phyloP scores from a whole-genome alignment of 169 alveolate species.

The Eimeria praecox region DNA sequence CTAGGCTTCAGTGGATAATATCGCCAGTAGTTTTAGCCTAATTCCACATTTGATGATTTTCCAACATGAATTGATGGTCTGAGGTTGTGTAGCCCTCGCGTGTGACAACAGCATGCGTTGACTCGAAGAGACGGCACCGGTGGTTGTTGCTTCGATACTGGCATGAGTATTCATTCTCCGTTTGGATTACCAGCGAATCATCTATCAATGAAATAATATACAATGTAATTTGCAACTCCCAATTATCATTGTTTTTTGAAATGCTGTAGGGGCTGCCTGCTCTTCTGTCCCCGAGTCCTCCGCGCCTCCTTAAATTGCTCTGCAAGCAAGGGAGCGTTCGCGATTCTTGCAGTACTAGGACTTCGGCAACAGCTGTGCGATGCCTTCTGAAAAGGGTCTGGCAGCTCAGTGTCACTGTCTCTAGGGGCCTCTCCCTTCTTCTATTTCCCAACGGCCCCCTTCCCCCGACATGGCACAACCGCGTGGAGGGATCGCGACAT shows the following conservation, averaged over 20 bases:
- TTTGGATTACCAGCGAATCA: background rate
- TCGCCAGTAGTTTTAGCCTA: background rate
- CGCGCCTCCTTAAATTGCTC: background rate
- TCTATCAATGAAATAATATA: background rate
- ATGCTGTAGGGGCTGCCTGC: background rate
- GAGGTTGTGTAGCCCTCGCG: background rate
- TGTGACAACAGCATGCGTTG: background rate
- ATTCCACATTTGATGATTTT: background rate
- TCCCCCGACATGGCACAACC: background rate
- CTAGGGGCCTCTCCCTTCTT: background rate
- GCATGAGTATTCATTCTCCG: constrained; percentile 8
- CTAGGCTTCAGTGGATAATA: background rate
- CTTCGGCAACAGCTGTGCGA: background rate
- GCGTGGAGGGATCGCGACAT: background rate
- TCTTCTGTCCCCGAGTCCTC: background rate
- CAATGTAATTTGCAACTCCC: background rate
- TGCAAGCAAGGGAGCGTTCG: background rate
- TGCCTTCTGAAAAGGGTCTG: background rate
- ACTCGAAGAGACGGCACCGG: constrained; percentile 72
- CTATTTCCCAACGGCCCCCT: background rate
- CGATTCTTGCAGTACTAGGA: background rate
- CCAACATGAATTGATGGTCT: background rate
- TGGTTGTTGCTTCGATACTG: constrained; percentile 60
- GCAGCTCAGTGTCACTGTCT: background rate
- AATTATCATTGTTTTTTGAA: background rate